These are phyloP conservation scores for Lenwebbia sp. DNA, from an alignment of 345 rosid species.

Conservation along the genomic window DNA sequence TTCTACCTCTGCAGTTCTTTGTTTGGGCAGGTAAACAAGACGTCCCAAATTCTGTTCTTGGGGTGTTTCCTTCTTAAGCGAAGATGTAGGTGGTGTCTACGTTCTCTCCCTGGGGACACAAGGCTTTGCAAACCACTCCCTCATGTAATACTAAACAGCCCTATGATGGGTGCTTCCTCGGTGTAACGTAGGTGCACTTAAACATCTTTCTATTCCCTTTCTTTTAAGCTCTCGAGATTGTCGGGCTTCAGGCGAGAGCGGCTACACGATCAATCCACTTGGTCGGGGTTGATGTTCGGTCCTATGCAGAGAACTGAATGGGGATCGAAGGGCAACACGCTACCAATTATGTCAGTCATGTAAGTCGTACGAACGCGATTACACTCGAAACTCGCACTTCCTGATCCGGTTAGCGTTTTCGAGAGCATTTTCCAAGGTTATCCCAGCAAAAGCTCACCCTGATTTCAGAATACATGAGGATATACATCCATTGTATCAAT, in stretches of 20 bases:
- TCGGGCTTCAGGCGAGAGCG: neutral
- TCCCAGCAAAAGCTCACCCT: neutral
- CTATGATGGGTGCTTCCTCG: neutral
- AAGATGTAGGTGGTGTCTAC: neutral
- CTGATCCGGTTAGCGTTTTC: too few species aligned
- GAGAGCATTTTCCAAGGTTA: neutral
- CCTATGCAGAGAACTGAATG: neutral
- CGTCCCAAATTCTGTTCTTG: neutral
- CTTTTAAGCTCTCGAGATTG: neutral
- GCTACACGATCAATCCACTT: neutral
- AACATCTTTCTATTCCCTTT: neutral
- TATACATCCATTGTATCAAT: neutral
- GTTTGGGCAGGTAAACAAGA: neutral
- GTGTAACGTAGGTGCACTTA: neutral
- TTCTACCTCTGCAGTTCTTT: neutral
- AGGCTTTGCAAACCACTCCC: neutral
- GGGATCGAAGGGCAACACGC: neutral
- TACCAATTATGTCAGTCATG: too few species aligned
- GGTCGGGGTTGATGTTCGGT: neutral
- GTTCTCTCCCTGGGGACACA: neutral
- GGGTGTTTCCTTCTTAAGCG: neutral
- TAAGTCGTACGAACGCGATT: too few species aligned
- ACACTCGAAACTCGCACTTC: too few species aligned
- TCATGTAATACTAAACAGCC: neutral
- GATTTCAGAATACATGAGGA: neutral